Base-by-base conservation (phyloP, 495 filamentous ascomycete genomes). In the Tricharina praecox region DNA sequence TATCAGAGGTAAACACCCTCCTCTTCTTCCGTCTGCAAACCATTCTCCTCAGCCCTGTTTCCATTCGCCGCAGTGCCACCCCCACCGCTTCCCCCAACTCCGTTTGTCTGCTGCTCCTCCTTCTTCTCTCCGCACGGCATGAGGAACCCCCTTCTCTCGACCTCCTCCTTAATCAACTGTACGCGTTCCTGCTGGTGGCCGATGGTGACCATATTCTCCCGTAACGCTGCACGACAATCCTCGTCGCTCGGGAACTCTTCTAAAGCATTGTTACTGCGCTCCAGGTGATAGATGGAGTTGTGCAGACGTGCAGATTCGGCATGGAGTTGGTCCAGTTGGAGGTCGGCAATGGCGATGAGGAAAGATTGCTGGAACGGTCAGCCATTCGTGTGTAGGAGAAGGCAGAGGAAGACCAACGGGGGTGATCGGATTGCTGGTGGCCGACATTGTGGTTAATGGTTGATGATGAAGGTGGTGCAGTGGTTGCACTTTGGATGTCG, bases 291-390 rank as follows among this genome's bases (percentile, higher is more conserved):
- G 54, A 81, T 75, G 36, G 70, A 73, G 63, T 82, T 82, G 36
- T 66, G 68, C n/a, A 85, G 67, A 50, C 83, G 79, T 46, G 70
- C 67, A 34, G 69, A 69, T 68, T 83, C 82, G 62, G 65, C 61
- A 63, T 81, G 74, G 36, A 85, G 65, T 24, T 71, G 62, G 43
- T 70, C 67, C 46, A 82, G 62, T 24, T 77, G 69, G 34, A 84
- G 76, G 41, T 70, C 67, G 50, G 67, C 56, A 53, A 84, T 70
- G 15, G 77, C 79, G 53, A 66, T 63, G 39, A 74, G 69, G 61
- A 76, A 75, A 51, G 59, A 59, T 47, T 60, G 53, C 56, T 24
- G 13, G 2, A 21, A 16, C 10, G 37, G 10, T 40, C 21, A 40
- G 37, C 20, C 11, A 9, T 15, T 10, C 10, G 2, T 15, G 7